A percentile compares a stretch with the other conserved stretches of the same genome.
These are phyloP conservation scores for Coemansia sp. DNA, from an alignment of 192 early-diverging fungal species.

Conservation along the genomic window DNA sequence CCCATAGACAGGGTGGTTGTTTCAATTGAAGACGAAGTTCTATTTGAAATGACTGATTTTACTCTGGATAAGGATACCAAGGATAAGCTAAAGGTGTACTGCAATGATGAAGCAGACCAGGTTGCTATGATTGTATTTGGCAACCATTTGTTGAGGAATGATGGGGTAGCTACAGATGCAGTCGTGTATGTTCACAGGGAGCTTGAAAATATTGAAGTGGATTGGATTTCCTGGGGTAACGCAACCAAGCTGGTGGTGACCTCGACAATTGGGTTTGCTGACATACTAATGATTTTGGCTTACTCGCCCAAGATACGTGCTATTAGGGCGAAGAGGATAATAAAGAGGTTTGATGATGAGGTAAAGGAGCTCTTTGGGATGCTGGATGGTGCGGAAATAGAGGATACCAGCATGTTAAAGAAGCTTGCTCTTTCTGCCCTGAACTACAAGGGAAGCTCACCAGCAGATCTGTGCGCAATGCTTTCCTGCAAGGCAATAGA, in stretches of 20 bases:
- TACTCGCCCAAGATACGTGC: background rate
- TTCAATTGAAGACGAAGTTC: background rate
- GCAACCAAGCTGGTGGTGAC: slow-evolving; percentile 3
- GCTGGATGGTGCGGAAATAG: background rate
- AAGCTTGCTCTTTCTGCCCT: background rate
- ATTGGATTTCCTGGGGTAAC: background rate
- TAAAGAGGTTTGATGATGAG: background rate
- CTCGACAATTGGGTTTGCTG: background rate
- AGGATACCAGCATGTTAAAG: background rate
- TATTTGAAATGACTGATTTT: background rate
- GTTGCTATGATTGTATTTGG: background rate
- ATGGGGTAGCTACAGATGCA: background rate
- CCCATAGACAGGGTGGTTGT: background rate
- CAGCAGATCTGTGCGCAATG: background rate
- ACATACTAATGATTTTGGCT: background rate
- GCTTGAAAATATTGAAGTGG: background rate
- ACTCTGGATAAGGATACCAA: background rate
- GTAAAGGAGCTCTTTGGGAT: background rate
- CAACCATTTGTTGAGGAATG: background rate
- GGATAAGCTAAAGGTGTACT: background rate
- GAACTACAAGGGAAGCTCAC: background rate
- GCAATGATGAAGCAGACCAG: background rate
- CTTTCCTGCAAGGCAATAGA: background rate
- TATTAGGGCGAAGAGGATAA: background rate
- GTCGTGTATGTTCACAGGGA: background rate